Percentiles rank a stretch among this genome's conserved stretches.
phyloP scores from a whole-genome alignment of 768 basidiomycete species.

The Solioccasus polychromus region DNA sequence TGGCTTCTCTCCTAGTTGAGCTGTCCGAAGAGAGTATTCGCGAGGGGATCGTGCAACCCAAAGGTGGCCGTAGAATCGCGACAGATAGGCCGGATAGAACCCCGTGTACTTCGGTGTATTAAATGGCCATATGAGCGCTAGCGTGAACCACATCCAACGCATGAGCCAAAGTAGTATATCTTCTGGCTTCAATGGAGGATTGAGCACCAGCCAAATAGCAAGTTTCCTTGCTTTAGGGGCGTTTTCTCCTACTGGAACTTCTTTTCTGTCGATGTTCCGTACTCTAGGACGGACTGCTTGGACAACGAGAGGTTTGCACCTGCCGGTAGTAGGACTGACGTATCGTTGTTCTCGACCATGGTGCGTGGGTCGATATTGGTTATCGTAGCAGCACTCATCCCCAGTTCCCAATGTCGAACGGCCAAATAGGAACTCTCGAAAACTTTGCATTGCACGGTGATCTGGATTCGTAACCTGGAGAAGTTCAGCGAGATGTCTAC shows the following conservation, averaged over 20 bases:
- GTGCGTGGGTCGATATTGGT: conserved; percentile 13
- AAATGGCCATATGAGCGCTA: conserved; percentile 18
- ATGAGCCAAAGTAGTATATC: conserved; percentile 8
- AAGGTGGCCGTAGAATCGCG: conserved; percentile 21
- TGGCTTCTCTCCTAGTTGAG: not conserved
- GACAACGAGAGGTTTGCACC: conserved; percentile 21
- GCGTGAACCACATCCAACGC: conserved; percentile 17
- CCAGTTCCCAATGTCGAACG: not conserved
- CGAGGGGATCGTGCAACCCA: conserved; percentile 21
- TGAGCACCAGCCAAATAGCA: conserved; percentile 14
- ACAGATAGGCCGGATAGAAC: conserved; percentile 17
- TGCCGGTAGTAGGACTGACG: conserved; percentile 22
- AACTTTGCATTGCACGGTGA: not conserved
- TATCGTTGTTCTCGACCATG: conserved; percentile 20
- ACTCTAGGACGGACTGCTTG: conserved; percentile 19
- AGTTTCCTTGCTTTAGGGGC: conserved; percentile 7
- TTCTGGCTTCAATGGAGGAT: not conserved
- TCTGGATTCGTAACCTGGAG: not conserved
- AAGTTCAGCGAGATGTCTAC: not conserved
- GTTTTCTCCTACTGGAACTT: conserved; percentile 1
- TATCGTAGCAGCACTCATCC: conserved; percentile 10
- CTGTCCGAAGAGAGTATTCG: conserved; percentile 19
- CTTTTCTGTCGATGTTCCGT: not conserved
- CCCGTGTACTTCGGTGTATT: not conserved
- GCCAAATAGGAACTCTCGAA: not conserved